phyloP scores from a whole-genome alignment of 164 flowering plant species.

The Chimonanthus praecox region DNA sequence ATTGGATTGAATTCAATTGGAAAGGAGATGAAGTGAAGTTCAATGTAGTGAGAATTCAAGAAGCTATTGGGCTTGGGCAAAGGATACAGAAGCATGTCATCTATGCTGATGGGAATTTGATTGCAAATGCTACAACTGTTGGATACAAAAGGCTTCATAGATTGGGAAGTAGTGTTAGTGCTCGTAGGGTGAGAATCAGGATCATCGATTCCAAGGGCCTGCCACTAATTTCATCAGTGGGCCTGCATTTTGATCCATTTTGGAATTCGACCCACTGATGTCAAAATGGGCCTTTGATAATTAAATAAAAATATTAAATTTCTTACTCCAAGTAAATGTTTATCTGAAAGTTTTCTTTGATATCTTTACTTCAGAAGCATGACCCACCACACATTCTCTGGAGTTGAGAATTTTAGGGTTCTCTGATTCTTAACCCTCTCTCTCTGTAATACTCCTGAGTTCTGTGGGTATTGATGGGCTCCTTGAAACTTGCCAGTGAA shows the following conservation, averaged over 20 bases:
- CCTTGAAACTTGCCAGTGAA: too few species aligned
- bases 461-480: too few species aligned
- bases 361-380: too few species aligned
- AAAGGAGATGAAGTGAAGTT: slow-evolving; percentile 33
- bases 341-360: too few species aligned
- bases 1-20: slow-evolving; percentile 65
- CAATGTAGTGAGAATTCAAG: slow-evolving; percentile 85
- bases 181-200: slow-evolving; percentile 39
- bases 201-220: slow-evolving; percentile 45
- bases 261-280: slow-evolving; percentile 16
- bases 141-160: slow-evolving; percentile 92
- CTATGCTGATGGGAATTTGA: slow-evolving; percentile 57
- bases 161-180: slow-evolving; percentile 44
- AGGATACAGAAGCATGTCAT: slow-evolving; percentile 61
- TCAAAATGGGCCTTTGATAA: too few species aligned
- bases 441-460: too few species aligned
- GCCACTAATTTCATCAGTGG: slow-evolving; percentile 75
- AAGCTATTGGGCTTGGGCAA: slow-evolving; percentile 88
- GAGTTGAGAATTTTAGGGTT: too few species aligned
- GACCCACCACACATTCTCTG: too few species aligned
- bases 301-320: too few species aligned
- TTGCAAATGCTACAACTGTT: slow-evolving; percentile 49
- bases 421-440: too few species aligned
- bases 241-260: slow-evolving; percentile 73
- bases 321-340: too few species aligned